Evolutionary conservation across 2,329 filamentous ascomycete species (phyloP).

Genomic region (Fusarium setosum): DNA sequence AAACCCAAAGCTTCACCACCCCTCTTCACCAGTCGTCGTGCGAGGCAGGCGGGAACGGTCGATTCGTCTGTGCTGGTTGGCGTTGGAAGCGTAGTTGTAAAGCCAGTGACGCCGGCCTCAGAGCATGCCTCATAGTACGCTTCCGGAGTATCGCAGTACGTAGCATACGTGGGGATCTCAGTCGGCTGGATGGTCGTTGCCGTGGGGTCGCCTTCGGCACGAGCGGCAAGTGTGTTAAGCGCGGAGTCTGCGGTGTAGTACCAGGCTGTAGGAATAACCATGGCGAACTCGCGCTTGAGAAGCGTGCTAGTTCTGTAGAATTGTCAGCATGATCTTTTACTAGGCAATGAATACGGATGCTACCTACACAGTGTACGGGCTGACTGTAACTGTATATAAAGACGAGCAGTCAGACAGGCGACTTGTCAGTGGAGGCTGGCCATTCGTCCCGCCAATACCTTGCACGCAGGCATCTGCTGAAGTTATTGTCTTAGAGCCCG

Average conservation of each 20-base stretch:
- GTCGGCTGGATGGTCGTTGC: slow-evolving; percentile 26
- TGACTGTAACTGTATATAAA: slow-evolving; percentile 12
- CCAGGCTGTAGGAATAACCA: too few relatives aligned
- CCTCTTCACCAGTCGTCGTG: neutral
- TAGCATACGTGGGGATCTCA: slow-evolving; percentile 4
- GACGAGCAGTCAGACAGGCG: slow-evolving; percentile 13
- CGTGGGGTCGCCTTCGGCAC: neutral
- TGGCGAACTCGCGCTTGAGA: too few relatives aligned
- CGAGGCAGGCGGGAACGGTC: neutral
- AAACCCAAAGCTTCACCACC: slow-evolving; percentile 7
- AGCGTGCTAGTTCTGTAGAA: slow-evolving; percentile 3
- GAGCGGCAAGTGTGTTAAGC: neutral
- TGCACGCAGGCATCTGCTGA: neutral
- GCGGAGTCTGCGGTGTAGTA: too few relatives aligned
- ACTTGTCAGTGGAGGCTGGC: neutral
- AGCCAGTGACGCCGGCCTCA: neutral
- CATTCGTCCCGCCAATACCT: neutral
- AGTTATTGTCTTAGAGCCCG: neutral
- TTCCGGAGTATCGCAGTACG: slow-evolving; percentile 12
- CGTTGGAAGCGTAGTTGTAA: slow-evolving; percentile 11
- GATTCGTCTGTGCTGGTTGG: neutral
- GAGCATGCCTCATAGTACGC: slow-evolving; percentile 26
- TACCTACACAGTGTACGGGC: slow-evolving; percentile 9
- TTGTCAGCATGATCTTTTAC: fast-evolving
- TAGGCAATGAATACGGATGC: too few relatives aligned